Evolutionary conservation across 2,329 filamentous ascomycete genomes (phyloP).

Genomic region (Hypoxylon sp.): DNA sequence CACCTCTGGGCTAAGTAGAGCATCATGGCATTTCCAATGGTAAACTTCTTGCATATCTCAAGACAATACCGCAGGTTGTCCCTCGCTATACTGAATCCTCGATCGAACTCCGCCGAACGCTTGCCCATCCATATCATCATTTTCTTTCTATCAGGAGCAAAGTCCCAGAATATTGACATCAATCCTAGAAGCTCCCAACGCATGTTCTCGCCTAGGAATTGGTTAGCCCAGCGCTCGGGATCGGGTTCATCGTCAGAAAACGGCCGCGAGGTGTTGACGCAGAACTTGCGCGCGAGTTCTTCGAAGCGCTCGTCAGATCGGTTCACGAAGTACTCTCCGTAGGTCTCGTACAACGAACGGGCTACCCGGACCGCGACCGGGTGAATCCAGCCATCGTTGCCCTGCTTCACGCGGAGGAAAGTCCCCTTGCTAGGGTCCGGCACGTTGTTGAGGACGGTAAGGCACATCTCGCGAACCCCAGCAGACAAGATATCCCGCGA

Average conservation of each 20-base stretch:
- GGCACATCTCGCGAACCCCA: slow-evolving; percentile 48
- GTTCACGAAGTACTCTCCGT: slow-evolving; percentile 43
- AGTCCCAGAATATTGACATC: slow-evolving; percentile 46
- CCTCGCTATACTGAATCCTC: slow-evolving; percentile 24
- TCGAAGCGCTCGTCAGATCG: slow-evolving; percentile 44
- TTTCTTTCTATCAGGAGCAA: slow-evolving; percentile 5
- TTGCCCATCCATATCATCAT: slow-evolving; percentile 8
- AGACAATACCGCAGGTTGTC: slow-evolving; percentile 39
- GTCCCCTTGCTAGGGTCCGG: slow-evolving; percentile 39
- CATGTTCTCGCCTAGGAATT: slow-evolving; percentile 50
- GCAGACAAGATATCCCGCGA: slow-evolving; percentile 24
- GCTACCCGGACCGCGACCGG: slow-evolving; percentile 43
- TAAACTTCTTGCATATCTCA: slow-evolving; percentile 42
- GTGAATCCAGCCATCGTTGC: slow-evolving; percentile 43
- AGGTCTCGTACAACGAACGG: slow-evolving; percentile 45
- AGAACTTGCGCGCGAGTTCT: slow-evolving; percentile 48
- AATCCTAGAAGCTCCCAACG: slow-evolving; percentile 56
- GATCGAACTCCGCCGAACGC: slow-evolving; percentile 16
- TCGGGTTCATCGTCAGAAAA: slow-evolving; percentile 48
- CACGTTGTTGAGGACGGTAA: slow-evolving; percentile 50
- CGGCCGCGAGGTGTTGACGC: slow-evolving; percentile 49
- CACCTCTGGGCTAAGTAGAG: slow-evolving; percentile 36
- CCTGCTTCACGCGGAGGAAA: background rate
- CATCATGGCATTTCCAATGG: slow-evolving; percentile 39
- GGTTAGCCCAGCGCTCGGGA: slow-evolving; percentile 49